Evolutionary conservation across 257 asterid genomes (phyloP).

Genomic region (Nicotiana attenuata): DNA sequence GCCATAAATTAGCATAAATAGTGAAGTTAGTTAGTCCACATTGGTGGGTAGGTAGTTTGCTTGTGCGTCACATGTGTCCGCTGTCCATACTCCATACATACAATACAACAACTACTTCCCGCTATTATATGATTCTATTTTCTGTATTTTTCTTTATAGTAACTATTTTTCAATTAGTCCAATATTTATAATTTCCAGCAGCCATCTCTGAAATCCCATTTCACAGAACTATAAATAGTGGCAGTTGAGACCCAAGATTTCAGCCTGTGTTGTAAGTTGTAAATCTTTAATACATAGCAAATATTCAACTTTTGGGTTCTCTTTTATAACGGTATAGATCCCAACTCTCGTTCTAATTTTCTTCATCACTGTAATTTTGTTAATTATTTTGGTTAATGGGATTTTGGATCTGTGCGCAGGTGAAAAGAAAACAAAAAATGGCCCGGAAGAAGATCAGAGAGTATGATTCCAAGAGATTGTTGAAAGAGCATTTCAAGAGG

Average conservation of each 20-base stretch:
- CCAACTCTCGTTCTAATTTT: background rate
- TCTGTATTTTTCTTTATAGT: background rate
- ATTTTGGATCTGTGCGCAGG: slow-evolving; percentile 31
- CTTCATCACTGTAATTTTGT: background rate
- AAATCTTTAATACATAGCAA: background rate
- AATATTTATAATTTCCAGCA: background rate
- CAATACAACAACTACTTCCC: slow-evolving; percentile 7
- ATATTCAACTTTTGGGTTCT: slow-evolving; percentile 4
- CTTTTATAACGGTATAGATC: slow-evolving; percentile 33
- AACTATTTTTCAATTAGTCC: background rate
- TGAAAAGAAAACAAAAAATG: slow-evolving; percentile 7
- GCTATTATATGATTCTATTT: background rate
- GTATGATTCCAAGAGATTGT: too few species aligned
- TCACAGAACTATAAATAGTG: slow-evolving; percentile 38
- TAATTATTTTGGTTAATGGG: background rate
- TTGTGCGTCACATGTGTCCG: background rate
- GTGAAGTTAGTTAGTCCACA: slow-evolving; percentile 19
- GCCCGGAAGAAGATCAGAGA: too few species aligned
- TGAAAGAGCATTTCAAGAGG: too few species aligned
- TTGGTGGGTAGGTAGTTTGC: slow-evolving; percentile 11
- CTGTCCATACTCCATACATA: background rate
- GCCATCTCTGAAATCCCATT: background rate
- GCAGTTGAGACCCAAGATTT: slow-evolving; percentile 8
- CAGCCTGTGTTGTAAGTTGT: slow-evolving; percentile 3
- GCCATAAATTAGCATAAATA: slow-evolving; percentile 13